Evolutionary conservation across 495 filamentous ascomycete genomes (phyloP), one percentile per base, ranked within the genome.

Genomic region (Aspergillus hancockii): DNA sequence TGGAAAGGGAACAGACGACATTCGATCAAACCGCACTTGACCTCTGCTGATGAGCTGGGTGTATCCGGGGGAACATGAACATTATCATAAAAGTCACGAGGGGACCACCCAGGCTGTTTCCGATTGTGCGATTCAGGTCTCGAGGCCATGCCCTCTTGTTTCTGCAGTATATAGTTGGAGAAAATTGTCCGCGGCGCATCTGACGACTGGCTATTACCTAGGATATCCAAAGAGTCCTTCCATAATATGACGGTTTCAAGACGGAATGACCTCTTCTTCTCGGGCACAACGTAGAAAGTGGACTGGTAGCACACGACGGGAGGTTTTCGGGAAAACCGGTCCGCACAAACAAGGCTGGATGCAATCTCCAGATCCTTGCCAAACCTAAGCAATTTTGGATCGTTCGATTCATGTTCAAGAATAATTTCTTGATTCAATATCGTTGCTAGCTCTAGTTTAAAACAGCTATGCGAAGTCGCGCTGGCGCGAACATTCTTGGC

Each of bases 1-100:
- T 93, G 89, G 62, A 91, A 93, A 0, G 88, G 86, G 64, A 87
- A 89, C 4, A 92, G 74, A 28, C 80, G 65, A 58, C 78, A 85
- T 14, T 77, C 67, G 6, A 84, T 62, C 9, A 75, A 47, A 16
- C 65, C 65, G 41, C 74, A 73, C 61, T 73, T 68, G 4, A 85
- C 70, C n/a, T 71, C 51, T 14, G 68, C 68, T 19, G 81, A 72
- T 41, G 78, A 43, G 2, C 66, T 57, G 46, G 67, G 40, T 22
- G 72, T 74, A 34, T 71, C 69, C 5, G 61, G 53, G 7, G 88
- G 86, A 28, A 88, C 80, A 68, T 89, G 79, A 16, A 87, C 84
- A 63, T 77, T 83, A 19, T 83, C 76, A 61, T 90, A 90, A 67
- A 90, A 90, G 56, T 88, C 84, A 18, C 74, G 75, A 4, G 83